Percentiles rank a stretch among this genome's conserved stretches.
phyloP scores from a whole-genome alignment of 2,329 filamentous ascomycete genomes.

The Magnaporthiopsis incrustans region DNA sequence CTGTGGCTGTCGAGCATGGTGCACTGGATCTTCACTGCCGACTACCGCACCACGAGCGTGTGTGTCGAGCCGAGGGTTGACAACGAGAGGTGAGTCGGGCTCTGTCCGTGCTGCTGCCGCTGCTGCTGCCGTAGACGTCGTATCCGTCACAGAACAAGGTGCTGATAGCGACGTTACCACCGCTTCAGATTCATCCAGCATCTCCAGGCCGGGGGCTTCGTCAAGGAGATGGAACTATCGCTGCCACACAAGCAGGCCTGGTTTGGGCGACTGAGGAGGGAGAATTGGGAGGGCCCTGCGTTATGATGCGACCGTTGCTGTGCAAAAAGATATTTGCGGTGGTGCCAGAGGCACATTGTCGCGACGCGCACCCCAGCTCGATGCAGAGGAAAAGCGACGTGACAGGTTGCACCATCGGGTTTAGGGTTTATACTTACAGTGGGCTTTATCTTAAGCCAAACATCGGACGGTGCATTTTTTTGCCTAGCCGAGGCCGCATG shows the following conservation, averaged over 20 bases:
- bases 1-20: conserved; percentile 79
- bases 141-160: not conserved
- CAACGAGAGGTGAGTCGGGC: conserved; percentile 64
- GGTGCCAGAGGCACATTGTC: not conserved
- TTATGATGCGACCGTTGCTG: conserved; percentile 28
- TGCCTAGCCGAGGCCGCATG: not conserved
- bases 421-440: not conserved
- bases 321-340: not conserved
- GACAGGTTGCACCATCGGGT: not conserved
- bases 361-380: not conserved
- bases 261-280: conserved; percentile 70
- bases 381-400: no score
- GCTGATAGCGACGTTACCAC: not conserved
- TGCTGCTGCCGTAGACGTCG: no score
- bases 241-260: conserved; percentile 93
- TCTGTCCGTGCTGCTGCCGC: no score
- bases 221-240: conserved; percentile 75
- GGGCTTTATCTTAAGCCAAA: not conserved
- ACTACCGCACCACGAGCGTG: conserved; percentile 73
- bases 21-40: conserved; percentile 75
- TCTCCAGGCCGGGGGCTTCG: conserved; percentile 68
- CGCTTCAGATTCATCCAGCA: conserved; percentile 52
- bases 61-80: conserved; percentile 87
- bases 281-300: conserved; percentile 68
- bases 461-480: not conserved